Evolutionary conservation across 2,329 filamentous ascomycete species (phyloP), one percentile per base, ranked within the genome.

Genomic region (Akanthomyces dipterigenus): DNA sequence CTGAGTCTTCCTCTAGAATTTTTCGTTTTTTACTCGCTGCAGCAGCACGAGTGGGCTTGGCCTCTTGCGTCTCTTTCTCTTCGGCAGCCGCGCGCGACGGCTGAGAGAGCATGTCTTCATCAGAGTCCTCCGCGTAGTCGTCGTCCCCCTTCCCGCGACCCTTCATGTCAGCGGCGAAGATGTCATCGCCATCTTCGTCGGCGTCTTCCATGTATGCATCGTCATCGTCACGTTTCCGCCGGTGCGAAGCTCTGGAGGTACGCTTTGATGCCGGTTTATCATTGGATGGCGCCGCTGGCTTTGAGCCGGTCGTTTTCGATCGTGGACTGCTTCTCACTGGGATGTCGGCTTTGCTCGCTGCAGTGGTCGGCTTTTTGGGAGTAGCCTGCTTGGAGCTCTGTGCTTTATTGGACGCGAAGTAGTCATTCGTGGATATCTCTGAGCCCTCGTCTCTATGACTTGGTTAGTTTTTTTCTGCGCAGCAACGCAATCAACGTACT

Each of bases 81-180:
- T 80, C 75, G 18, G 80, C 76, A 31, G 80, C 78, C n/a, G 79
- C 70, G 45, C 79, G 81, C 70, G 84, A 89, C 1, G 87, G 81
- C 67, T 84, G 81, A 0, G 87, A 81, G 11, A 82, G 72, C 28
- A 84, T 70, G 53, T 91, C 86, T 36, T 91, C 88, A 60, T 95
- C 91, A 51, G 87, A 88, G 63, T 89, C 88, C 63, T 89, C 88
- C 62, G 84, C 81, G 61, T 93, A 91, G 58, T 91, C 88, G 69
- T 95, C 90, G 45, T 86, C 86, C 67, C 86, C 88, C 70, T 86
- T 90, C 61, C 82, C 85, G 49, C 83, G 78, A 53, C 82, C 82
- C 70, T 86, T 88, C 38, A 82, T 82, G 65, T 90, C 86, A 4
- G 88, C 87, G 16, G 88, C 89, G 73, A 93, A 93, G 22, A 96